Percentiles rank a stretch among this genome's conserved stretches.
Conservation (phyloP, 495 filamentous ascomycete species). For the Articulospora tetracladia region DNA sequence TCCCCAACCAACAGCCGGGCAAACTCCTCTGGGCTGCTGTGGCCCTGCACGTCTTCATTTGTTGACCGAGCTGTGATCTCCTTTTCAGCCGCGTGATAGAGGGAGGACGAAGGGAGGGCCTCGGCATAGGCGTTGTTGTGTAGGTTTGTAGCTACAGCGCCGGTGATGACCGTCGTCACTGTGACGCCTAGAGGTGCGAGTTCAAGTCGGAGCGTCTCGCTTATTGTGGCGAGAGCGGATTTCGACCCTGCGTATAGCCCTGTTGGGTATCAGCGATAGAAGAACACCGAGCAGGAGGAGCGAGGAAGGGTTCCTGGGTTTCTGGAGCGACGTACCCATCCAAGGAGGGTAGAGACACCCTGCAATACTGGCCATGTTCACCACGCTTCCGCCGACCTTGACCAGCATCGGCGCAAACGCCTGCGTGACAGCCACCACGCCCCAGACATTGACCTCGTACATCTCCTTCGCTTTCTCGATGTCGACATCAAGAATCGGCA, state of each 20-base stretch:
- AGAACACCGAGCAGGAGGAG: too few species aligned
- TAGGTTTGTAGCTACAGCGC: constrained; percentile 7
- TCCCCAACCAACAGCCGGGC: too few species aligned
- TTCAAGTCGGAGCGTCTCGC: constrained; percentile 56
- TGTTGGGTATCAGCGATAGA: too few species aligned
- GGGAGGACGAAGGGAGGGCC: too few species aligned
- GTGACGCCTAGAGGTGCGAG: constrained; percentile 41
- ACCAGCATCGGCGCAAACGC: constrained; percentile 6
- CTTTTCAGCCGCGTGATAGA: too few species aligned
- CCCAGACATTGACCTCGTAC: constrained; percentile 8
- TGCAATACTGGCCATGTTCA: constrained; percentile 4
- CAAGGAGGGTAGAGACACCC: constrained; percentile 3
- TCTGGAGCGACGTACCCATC: too few species aligned
- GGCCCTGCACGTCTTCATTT: too few species aligned
- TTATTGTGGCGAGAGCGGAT: constrained; percentile 58
- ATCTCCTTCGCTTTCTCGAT: constrained; percentile 7
- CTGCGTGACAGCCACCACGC: neutral
- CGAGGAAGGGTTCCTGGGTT: too few species aligned
- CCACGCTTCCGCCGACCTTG: constrained; percentile 6
- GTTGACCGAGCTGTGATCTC: too few species aligned
- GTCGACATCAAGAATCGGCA: constrained; percentile 2
- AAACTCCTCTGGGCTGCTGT: too few species aligned
- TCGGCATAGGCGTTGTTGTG: too few species aligned
- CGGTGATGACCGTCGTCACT: constrained; percentile 30
- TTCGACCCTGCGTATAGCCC: constrained; percentile 59